Evolutionary conservation across 1,139 yeast genomes (phyloP), one percentile per base, ranked within the genome.

Genomic region (Nakaseomyces bracarensis): DNA sequence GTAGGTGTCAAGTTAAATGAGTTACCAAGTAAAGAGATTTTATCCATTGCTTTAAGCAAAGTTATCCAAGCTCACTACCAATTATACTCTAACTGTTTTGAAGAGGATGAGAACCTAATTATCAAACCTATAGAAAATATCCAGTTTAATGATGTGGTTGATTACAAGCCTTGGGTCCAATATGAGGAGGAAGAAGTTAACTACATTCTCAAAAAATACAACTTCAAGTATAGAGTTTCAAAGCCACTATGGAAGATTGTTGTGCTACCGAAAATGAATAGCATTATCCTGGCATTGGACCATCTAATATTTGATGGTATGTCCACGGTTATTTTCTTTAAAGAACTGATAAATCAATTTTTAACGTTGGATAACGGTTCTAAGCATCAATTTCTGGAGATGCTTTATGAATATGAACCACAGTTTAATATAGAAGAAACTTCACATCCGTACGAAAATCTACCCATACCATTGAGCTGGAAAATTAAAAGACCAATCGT

Each of bases 291-390:
- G 15, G 39, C 52, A 14, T 40, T 50, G 11, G 58, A 55, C 30
- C 63, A 58, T 41, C 46, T 47, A 2, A 41, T 57, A n/a, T 51
- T 51, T 37, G 63, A 58, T 48, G 63, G 63, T 10, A 47, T 55
- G 40, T 50, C 60, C 3, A 45, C 52, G 18, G 50, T 50, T 2
- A 43, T 47, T 4, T 48, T 58, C 25, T 52, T 54, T 53, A 43
- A 46, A 16, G 33, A 41, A 1, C 43, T 58, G 13, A 13, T 57
- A 39, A 25, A 41, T 6, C 29, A 36, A 8, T 30, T 54, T 16
- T 43, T 43, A n/a, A 15, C 35, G 4, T 18, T 14, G 3, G 23
- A n/a, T 14, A 13, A 23, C 3, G 26, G 28, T 2, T 18, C 21
- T 9, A 11, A n/a, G 25, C 23, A 13, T 2, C 8, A 2, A 10